A percentile compares a stretch with the other conserved stretches of the same genome.
These are phyloP conservation scores for Zoysia matrella DNA, from an alignment of 202 grass and related monocot genomes.

Conservation along the genomic window DNA sequence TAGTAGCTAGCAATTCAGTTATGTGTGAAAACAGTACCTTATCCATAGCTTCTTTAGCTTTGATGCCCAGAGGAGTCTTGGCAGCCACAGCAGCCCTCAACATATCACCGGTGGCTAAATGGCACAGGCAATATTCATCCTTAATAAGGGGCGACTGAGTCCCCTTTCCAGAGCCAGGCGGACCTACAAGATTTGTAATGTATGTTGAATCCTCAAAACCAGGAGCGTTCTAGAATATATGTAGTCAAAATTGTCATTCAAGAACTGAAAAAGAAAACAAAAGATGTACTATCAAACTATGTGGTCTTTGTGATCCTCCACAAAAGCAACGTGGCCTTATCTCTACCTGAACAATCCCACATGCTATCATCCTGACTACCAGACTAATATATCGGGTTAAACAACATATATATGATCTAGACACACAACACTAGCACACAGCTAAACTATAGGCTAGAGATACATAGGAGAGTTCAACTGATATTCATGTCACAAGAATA, in stretches of 20 bases:
- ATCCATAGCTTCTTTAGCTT: no score
- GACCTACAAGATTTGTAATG: constrained; percentile 56
- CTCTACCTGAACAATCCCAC: background rate
- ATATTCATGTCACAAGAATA: background rate
- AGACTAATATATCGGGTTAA: constrained; percentile 4
- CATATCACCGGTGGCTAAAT: constrained; percentile 99
- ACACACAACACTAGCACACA: background rate
- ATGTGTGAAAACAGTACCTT: constrained; percentile 32
- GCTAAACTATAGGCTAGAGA: background rate
- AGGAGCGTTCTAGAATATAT: constrained; percentile 2
- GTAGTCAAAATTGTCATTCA: background rate
- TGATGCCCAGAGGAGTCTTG: constrained; percentile 69
- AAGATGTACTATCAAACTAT: constrained; percentile 4
- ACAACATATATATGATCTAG: background rate
- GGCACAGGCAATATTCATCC: constrained; percentile 63
- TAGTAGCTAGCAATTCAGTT: constrained; percentile 5
- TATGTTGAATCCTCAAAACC: constrained; percentile 5
- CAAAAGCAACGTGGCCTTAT: background rate
- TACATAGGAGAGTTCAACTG: no score
- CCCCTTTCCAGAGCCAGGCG: no score
- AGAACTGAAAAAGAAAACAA: background rate
- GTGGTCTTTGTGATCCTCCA: background rate
- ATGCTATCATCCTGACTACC: background rate
- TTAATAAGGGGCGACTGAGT: no score
- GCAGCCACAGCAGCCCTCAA: constrained; percentile 89